These are phyloP conservation scores for Tuber microsphaerosporum DNA, from an alignment of 495 filamentous ascomycete species.

Conservation along the genomic window DNA sequence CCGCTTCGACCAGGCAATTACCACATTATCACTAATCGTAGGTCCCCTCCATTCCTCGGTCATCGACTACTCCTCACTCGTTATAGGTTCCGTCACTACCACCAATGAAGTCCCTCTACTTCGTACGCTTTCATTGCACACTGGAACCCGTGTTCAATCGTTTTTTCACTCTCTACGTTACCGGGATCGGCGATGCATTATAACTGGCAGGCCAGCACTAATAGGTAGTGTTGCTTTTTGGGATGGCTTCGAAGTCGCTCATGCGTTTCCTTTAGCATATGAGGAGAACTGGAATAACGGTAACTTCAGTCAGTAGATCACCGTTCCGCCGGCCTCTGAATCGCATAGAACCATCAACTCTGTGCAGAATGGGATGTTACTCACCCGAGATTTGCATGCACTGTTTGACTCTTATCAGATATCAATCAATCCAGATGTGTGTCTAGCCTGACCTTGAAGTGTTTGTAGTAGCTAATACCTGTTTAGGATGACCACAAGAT, in stretches of 20 bases:
- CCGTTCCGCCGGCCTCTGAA: constrained; percentile 19
- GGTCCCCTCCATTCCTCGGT: constrained; percentile 18
- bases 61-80: constrained; percentile 34
- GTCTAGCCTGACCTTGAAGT: not conserved
- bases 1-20: constrained; percentile 41
- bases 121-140: constrained; percentile 33
- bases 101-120: constrained; percentile 39
- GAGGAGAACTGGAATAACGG: constrained; percentile 37
- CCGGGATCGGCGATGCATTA: constrained; percentile 42
- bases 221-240: constrained; percentile 16
- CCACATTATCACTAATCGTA: constrained; percentile 35
- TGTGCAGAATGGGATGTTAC: constrained; percentile 44
- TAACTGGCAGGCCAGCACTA: constrained; percentile 34
- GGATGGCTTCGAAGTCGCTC: constrained; percentile 41
- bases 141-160: constrained; percentile 29
- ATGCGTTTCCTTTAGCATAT: constrained; percentile 44
- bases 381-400: constrained; percentile 37
- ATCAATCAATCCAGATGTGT: constrained; percentile 28
- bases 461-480: constrained; percentile 5
- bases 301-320: constrained; percentile 42
- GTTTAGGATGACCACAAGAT: constrained; percentile 40
- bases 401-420: constrained; percentile 40
- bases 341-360: constrained; percentile 41
- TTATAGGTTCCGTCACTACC: constrained; percentile 26
- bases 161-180: constrained; percentile 38